Base-by-base conservation (phyloP, 2,329 filamentous ascomycete species). In the Aureobasidium namibiae region DNA sequence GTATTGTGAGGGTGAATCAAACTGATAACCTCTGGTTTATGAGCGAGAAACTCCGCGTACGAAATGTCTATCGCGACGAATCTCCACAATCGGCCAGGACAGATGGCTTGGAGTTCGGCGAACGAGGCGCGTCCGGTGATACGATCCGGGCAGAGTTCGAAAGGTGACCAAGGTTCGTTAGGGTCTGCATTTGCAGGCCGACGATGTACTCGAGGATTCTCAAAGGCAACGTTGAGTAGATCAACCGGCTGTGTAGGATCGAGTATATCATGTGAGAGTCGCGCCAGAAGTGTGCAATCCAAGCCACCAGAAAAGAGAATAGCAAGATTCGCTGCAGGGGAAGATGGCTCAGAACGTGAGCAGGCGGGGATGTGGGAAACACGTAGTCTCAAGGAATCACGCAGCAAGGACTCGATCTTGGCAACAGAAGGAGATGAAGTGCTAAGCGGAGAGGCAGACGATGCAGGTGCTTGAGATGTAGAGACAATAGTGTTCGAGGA, bases 1-100 rank as follows among this genome's bases (percentile, higher is more conserved):
- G 94, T 99, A 65, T 96, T 92, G 73, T 99, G 94, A 0, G 94
- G 94, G 65, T 88, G 80, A 71, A 99, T 96, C 18, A 99, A 78
- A 2, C 83, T 80, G 38, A 92, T 81, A 21, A 99, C 82, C 26
- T 80, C 80, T 3, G 80, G 68, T 62, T 89, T 84, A 66, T 95
- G 88, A 2, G 80, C 78, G 44, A 85, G 69, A 0, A 86, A 88
- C 66, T 95, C 88, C 6, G 78, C 69, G 69, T 92, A 96, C 0
- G 92, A 88, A 29, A 99, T 78, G 67, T 99, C 87, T 59, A 96
- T 80, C 78, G 85, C 82, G 39, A 97, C 79, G 64, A 99, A 94
- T n/a, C 86, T 84, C 89, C 92, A 99, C 10, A 67, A 70, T 42
- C 94, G 83, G 7, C 70, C 75, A 1, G 88, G 86, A 68, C 92